Percentiles rank a stretch among this genome's conserved stretches.
Conservation (phyloP, 345 rosid genomes). For the Hirschfeldia incana region DNA sequence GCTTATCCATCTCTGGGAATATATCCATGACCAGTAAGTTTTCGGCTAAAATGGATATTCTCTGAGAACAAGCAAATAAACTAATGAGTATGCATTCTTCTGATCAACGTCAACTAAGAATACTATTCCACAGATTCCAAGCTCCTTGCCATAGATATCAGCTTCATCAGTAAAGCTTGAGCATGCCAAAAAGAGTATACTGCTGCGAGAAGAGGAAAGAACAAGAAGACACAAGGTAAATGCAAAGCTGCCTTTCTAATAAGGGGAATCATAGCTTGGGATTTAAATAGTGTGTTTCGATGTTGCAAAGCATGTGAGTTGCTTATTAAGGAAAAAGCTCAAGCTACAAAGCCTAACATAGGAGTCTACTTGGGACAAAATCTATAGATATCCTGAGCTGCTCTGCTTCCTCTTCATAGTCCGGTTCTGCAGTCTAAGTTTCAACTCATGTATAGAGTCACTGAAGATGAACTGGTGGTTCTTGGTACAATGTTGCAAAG, state of each 20-base stretch:
- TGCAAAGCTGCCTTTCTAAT: conserved; percentile 2
- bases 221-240: neutral
- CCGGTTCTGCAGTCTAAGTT: conserved; percentile 49
- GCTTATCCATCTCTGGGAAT: conserved; percentile 61
- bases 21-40: conserved; percentile 59
- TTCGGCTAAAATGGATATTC: conserved; percentile 62
- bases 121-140: conserved; percentile 57
- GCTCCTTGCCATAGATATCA: conserved; percentile 49
- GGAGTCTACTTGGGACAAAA: conserved; percentile 55
- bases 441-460: conserved; percentile 17
- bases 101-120: conserved; percentile 56
- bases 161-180: conserved; percentile 62
- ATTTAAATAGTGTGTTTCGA: neutral
- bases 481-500: conserved; percentile 20
- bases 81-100: conserved; percentile 57
- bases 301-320: conserved; percentile 6
- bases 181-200: conserved; percentile 7
- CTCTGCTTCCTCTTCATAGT: conserved; percentile 59
- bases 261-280: neutral
- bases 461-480: neutral
- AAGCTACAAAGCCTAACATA: conserved; percentile 43
- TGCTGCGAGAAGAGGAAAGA: conserved; percentile 25
- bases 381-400: conserved; percentile 69
- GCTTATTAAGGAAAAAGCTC: neutral
- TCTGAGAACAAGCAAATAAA: conserved; percentile 60